Conservation (phyloP, 208 protist genomes). For the Leptomonas pyrrhocoris region DNA sequence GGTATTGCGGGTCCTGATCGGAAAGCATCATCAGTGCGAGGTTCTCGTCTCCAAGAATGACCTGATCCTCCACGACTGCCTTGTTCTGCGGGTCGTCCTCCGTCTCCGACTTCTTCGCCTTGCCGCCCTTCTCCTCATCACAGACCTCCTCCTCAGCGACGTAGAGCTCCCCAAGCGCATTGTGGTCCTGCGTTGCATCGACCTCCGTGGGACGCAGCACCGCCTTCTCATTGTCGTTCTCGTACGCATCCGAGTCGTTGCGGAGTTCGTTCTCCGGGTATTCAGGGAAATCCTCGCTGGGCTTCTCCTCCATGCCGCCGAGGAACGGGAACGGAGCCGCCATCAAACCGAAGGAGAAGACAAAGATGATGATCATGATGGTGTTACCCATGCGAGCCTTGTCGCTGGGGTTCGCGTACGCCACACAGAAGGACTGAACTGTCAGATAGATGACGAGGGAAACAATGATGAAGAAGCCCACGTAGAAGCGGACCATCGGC, state of each 20-base stretch:
- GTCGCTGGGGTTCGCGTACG: slow-evolving; percentile 41
- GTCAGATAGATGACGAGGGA: slow-evolving; percentile 49
- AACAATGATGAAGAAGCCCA: slow-evolving; percentile 48
- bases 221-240: slow-evolving; percentile 17
- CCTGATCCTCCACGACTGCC: slow-evolving; percentile 6
- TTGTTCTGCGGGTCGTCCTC: not conserved
- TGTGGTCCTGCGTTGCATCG: slow-evolving; percentile 19
- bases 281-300: slow-evolving; percentile 37
- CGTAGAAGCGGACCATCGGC: slow-evolving; percentile 46
- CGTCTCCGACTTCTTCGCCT: not conserved
- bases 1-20: slow-evolving; percentile 62
- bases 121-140: not conserved
- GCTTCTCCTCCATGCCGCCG: slow-evolving; percentile 50
- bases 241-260: slow-evolving; percentile 15
- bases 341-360: slow-evolving; percentile 30
- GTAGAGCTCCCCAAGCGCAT: slow-evolving; percentile 20
- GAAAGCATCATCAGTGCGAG: slow-evolving; percentile 28
- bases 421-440: slow-evolving; percentile 51
- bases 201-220: slow-evolving; percentile 12
- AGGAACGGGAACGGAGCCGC: slow-evolving; percentile 47
- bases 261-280: slow-evolving; percentile 14
- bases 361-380: slow-evolving; percentile 47
- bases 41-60: slow-evolving; percentile 32
- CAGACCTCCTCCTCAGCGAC: not conserved
- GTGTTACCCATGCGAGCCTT: slow-evolving; percentile 35